A percentile compares a stretch with the other conserved stretches of the same genome.
phyloP scores from a whole-genome alignment of 768 basidiomycete genomes.

The Boletus reticuloceps region DNA sequence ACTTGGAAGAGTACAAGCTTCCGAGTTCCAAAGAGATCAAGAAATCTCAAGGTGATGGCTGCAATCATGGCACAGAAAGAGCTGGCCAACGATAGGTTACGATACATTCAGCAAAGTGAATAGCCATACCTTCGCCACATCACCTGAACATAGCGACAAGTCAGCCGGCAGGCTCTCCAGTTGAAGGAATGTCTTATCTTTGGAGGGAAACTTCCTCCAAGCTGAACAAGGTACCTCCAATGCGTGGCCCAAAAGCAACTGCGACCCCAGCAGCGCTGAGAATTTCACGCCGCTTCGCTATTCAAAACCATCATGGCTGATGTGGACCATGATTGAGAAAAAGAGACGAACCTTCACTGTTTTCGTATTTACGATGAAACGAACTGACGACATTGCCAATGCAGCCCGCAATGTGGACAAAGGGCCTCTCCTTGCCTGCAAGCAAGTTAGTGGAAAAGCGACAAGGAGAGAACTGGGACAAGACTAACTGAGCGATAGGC shows the following conservation, averaged over 20 bases:
- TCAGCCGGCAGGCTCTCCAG: background rate
- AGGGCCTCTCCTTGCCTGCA: slow-evolving; percentile 66
- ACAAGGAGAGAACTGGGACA: slow-evolving; percentile 4
- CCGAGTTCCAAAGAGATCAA: slow-evolving; percentile 94
- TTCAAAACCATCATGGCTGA: background rate
- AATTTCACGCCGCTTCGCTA: slow-evolving; percentile 91
- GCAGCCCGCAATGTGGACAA: slow-evolving; percentile 93
- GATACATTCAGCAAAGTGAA: background rate
- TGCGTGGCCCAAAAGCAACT: slow-evolving; percentile 95
- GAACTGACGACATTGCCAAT: slow-evolving; percentile 92
- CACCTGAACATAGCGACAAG: slow-evolving; percentile 41
- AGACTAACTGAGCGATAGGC: slow-evolving; percentile 70
- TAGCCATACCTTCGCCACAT: slow-evolving; percentile 86
- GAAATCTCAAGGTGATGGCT: slow-evolving; percentile 86
- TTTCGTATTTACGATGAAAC: slow-evolving; percentile 85
- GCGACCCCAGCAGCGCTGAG: slow-evolving; percentile 96
- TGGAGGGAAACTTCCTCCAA: slow-evolving; percentile 93
- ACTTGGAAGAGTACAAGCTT: slow-evolving; percentile 93
- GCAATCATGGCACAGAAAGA: slow-evolving; percentile 99
- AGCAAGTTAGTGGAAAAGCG: background rate
- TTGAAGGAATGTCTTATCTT: slow-evolving; percentile 48
- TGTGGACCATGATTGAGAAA: background rate
- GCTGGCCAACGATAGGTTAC: slow-evolving; percentile 40
- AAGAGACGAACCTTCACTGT: slow-evolving; percentile 74
- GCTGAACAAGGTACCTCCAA: slow-evolving; percentile 90